A percentile compares a stretch with the other conserved stretches of the same genome.
Conservation (phyloP, 73 alveolate species). For the Paramecium biaurelia region DNA sequence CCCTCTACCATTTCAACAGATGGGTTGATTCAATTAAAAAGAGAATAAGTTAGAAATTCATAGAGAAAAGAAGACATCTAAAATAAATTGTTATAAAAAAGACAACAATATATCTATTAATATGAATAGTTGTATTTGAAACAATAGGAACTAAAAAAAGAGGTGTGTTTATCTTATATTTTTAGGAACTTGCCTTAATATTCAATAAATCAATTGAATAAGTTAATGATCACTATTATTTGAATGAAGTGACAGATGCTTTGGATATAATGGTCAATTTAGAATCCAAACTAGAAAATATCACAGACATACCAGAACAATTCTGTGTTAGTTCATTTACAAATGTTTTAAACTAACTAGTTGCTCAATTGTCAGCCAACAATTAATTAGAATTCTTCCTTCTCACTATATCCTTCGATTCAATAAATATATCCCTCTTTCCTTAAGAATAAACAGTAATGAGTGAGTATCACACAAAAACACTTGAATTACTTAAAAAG, state of each 20-base stretch:
- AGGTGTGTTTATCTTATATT: neutral
- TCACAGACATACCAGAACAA: neutral
- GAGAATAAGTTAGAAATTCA: neutral
- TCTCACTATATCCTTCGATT: neutral
- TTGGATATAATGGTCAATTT: neutral
- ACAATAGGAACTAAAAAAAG: neutral
- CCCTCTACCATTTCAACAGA: neutral
- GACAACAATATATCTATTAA: neutral
- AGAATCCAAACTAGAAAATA: neutral
- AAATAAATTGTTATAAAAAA: neutral
- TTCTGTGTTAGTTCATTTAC: neutral
- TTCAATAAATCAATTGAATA: neutral
- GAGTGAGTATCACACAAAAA: neutral
- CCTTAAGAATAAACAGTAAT: neutral
- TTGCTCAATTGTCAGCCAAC: neutral
- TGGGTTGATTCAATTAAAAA: neutral
- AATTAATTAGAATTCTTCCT: neutral
- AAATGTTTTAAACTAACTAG: neutral
- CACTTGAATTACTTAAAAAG: neutral
- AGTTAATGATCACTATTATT: neutral
- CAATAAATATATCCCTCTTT: neutral
- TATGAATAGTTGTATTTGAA: neutral
- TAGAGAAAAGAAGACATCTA: neutral
- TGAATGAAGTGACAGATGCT: neutral
- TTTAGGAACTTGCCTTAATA: neutral